A percentile compares a stretch with the other conserved stretches of the same genome.
These are phyloP conservation scores for Chloropicon primus DNA, from an alignment of 139 green algal species.

Conservation along the genomic window DNA sequence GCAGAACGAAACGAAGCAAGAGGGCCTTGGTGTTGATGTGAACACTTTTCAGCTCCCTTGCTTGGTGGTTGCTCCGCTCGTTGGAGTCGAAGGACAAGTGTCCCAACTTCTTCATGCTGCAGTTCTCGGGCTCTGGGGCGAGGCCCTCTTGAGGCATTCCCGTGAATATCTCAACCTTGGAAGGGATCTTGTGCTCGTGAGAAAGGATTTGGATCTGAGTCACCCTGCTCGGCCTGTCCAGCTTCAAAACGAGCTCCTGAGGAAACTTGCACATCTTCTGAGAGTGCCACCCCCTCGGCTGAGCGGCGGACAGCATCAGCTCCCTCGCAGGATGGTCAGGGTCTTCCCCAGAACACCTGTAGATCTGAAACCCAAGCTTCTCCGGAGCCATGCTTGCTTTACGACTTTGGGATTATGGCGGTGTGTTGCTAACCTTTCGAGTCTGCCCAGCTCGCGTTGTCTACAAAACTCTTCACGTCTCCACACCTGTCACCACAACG, in stretches of 20 bases:
- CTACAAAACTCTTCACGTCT: too few species aligned
- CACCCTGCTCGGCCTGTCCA: slow-evolving; percentile 51
- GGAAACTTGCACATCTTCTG: slow-evolving; percentile 67
- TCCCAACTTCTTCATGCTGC: slow-evolving; percentile 56
- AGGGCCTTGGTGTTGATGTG: slow-evolving; percentile 42
- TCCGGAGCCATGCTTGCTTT: background rate
- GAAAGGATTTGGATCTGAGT: slow-evolving; percentile 81
- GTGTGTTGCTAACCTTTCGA: too few species aligned
- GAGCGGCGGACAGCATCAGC: slow-evolving; percentile 55
- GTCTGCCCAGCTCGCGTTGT: too few species aligned
- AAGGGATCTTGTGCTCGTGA: slow-evolving; percentile 88
- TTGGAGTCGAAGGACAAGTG: slow-evolving; percentile 82
- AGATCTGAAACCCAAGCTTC: slow-evolving; percentile 4
- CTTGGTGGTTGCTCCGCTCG: slow-evolving; percentile 48
- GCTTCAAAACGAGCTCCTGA: slow-evolving; percentile 54
- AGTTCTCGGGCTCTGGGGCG: background rate
- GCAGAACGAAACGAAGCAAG: slow-evolving; percentile 51
- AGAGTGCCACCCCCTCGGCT: slow-evolving; percentile 65
- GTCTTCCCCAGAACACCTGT: slow-evolving; percentile 32
- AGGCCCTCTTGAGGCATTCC: slow-evolving; percentile 18
- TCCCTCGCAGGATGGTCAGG: slow-evolving; percentile 59
- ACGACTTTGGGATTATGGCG: too few species aligned
- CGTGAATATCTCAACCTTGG: slow-evolving; percentile 65
- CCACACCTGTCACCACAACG: too few species aligned
- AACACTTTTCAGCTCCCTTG: slow-evolving; percentile 84